Evolutionary conservation across 768 basidiomycete species (phyloP), one percentile per base, ranked within the genome.

Genomic region (Grammothele lineata): DNA sequence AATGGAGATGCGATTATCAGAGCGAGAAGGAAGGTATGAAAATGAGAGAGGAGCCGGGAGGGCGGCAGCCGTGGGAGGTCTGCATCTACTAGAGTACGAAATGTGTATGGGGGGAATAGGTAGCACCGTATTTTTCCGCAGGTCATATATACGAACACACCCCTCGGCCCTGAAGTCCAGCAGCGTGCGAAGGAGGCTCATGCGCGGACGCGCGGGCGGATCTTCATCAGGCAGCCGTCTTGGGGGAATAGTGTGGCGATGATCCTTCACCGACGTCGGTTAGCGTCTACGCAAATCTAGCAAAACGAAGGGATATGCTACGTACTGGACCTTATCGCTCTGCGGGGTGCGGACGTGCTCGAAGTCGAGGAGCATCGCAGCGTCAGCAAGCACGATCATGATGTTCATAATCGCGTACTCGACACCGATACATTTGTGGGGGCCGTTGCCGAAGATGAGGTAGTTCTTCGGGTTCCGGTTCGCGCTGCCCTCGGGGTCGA

Each of bases 201-300:
- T 40, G 53, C 53, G 19, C 46, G 39, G 18, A 42, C 30, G 24
- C 85, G 80, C 24, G 90, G 85, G 2, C 78, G 74, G 57, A 95
- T 78, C 61, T 82, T 88, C 53, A 97, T 75, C 48, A 78, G 67
- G 57, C 92, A 91, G 35, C 90, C 91, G 60, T 97, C 94, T 65
- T 89, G 85, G 10, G 96, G 96, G 81, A 99, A 99, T 35, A 98
- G 68, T 18, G 92, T 96, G n/a, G 94, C 90, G 56, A 97, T 92
- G 53, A 97, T 91, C 40, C 88, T 91, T 54, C 23, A 54, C 33
- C 17, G 8, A 23, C 1, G 38, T n/a, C 22, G 11, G 27, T 39
- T 3, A 48, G 15, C 14, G 9, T 35, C 11, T 40, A 45, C 11
- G n/a, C n/a, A n/a, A n/a, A n/a, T n/a, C n/a, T n/a, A n/a, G n/a